Percentiles rank a stretch among this genome's conserved stretches.
Evolutionary conservation across 352 stramenopile genomes (phyloP).

Genomic region (Pythium volutum): DNA sequence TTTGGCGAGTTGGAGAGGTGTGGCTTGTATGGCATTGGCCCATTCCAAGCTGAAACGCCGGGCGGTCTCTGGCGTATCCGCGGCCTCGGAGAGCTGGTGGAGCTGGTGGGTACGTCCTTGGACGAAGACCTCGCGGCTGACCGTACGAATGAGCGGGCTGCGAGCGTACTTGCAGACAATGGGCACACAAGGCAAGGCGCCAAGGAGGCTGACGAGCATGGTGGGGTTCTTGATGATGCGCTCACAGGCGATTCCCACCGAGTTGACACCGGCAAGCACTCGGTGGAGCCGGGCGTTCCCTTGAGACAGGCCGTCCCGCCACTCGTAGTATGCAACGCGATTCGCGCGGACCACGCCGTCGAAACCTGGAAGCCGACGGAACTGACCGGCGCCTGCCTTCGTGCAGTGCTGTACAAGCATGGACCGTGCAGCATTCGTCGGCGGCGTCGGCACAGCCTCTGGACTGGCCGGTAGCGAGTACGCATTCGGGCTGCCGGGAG

Average conservation of each 20-base stretch:
- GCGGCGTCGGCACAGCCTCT: no score
- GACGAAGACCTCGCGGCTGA: background rate
- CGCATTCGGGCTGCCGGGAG: no score
- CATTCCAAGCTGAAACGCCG: no score
- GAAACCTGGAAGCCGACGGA: background rate
- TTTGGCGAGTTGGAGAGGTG: no score
- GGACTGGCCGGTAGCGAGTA: no score
- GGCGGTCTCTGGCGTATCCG: no score
- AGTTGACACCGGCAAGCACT: background rate
- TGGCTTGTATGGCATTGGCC: no score
- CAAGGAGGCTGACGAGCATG: background rate
- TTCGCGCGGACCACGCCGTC: background rate
- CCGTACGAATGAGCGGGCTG: background rate
- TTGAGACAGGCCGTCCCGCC: no score
- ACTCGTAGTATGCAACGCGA: background rate
- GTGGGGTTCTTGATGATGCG: background rate
- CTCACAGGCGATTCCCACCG: background rate
- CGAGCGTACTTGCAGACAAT: background rate
- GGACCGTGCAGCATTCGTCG: no score
- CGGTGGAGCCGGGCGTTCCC: background rate
- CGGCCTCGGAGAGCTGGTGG: no score
- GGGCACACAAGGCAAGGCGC: background rate
- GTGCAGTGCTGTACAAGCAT: no score
- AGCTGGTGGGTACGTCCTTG: background rate
- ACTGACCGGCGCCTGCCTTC: no score